Conservation (phyloP, 176 grass and related monocot genomes). For the Aegilops tauschii region DNA sequence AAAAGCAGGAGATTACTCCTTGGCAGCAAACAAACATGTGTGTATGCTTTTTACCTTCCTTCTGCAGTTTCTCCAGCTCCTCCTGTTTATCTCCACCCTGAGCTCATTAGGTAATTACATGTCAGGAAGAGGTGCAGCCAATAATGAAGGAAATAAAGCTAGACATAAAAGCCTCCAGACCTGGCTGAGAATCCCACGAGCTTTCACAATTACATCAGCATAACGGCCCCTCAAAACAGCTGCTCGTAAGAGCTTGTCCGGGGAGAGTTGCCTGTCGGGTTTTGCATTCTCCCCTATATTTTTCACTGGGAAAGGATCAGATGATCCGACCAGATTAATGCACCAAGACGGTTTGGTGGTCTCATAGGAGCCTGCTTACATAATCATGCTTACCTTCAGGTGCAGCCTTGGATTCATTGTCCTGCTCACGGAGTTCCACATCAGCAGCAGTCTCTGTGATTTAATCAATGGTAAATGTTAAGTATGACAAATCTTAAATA, state of each 20-base stretch:
- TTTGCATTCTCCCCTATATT: slow-evolving; percentile 73
- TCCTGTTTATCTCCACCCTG: slow-evolving; percentile 82
- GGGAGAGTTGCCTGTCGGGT: slow-evolving; percentile 67
- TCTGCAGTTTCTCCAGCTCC: slow-evolving; percentile 86
- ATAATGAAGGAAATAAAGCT: not conserved
- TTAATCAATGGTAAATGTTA: slow-evolving; percentile 6
- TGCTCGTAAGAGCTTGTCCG: slow-evolving; percentile 75
- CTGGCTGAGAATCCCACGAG: slow-evolving; percentile 73
- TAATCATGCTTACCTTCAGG: slow-evolving; percentile 92
- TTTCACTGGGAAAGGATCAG: slow-evolving; percentile 67
- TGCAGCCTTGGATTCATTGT: slow-evolving; percentile 50
- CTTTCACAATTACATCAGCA: slow-evolving; percentile 88
- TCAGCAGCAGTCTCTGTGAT: slow-evolving; percentile 49
- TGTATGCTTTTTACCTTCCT: slow-evolving; percentile 65
- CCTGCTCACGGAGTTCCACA: slow-evolving; percentile 47
- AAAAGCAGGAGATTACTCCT: not conserved
- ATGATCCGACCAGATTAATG: slow-evolving; percentile 46
- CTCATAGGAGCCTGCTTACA: slow-evolving; percentile 47
- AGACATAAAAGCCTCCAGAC: slow-evolving; percentile 23
- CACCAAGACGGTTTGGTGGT: slow-evolving; percentile 29
- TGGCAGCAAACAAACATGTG: not conserved
- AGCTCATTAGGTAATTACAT: slow-evolving; percentile 12
- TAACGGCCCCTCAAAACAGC: slow-evolving; percentile 80
- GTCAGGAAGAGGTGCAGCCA: not conserved
- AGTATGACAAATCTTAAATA: not conserved